Evolutionary conservation across 2,329 filamentous ascomycete species (phyloP), one percentile per base, ranked within the genome.

Genomic region (Ceratocystis papillata): DNA sequence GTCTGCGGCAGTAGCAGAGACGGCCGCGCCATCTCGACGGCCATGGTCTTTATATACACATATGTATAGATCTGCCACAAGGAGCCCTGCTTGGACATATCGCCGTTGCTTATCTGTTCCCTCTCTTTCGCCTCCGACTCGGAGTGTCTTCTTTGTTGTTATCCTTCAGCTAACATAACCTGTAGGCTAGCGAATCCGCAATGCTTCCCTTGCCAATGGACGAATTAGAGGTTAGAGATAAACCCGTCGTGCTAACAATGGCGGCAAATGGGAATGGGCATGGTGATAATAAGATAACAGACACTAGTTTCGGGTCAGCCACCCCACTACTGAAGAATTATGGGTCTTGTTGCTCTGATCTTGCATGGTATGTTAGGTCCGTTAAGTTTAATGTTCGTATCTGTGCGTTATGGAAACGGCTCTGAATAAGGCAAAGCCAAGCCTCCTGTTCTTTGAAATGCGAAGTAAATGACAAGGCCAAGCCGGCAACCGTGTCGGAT

Each of bases 201-300:
- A 17, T 25, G 22, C 22, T 20, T 53, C 17, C 22, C 6, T 53
- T 22, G 1, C 15, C 5, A 25, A 25, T 2, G n/a, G 48, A 25
- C 48, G 5, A 53, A 53, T 53, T 25, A 53, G 48, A 22, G 10
- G 1, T 41, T 15, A 15, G 37, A 41, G 37, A 41, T 41, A 41
- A 41, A 41, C 10, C 10, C 4, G 37, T 15, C 37, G 48, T 25
- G 48, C 48, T 8, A 53, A 20, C n/a, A 53, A 22, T n/a, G 6
- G n/a, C 48, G 48, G n/a, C 10, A 6, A n/a, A 53, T 53, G 48
- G 48, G 15, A 53, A n/a, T 22, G 15, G 37, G 10, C 37, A 20
- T 53, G 48, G 28, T 17, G 28, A 57, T 57, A 57, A 57, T 6
- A 30, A 57, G 53, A 57, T 57, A 57, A 33, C 22, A 15, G 30